These are phyloP conservation scores for Metschnikowia orientalis DNA, from an alignment of 805 yeast species.

Conservation along the genomic window DNA sequence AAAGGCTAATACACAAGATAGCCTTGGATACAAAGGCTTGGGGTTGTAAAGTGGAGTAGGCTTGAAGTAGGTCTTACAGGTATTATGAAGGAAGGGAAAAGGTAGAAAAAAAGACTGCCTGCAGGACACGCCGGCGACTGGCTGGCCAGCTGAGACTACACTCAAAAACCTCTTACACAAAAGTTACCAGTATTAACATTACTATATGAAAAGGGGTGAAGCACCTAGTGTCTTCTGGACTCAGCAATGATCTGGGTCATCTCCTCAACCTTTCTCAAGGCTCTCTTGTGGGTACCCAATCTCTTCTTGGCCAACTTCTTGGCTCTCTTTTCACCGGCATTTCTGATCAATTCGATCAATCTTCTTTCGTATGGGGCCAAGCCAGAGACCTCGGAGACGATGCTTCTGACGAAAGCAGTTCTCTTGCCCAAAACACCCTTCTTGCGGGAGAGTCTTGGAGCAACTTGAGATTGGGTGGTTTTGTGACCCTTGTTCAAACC, in stretches of 20 bases:
- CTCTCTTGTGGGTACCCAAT: constrained; percentile 99
- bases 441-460: constrained; percentile 79
- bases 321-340: constrained; percentile 99
- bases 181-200: too few relatives aligned
- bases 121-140: too few relatives aligned
- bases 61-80: too few relatives aligned
- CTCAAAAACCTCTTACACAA: too few relatives aligned
- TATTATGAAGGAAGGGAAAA: too few relatives aligned
- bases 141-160: too few relatives aligned
- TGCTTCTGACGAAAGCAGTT: constrained; percentile 90
- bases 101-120: too few relatives aligned
- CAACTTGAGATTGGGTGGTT: constrained; percentile 76
- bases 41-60: too few relatives aligned
- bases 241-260: constrained; percentile 94
- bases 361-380: constrained; percentile 99
- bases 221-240: constrained; percentile 90
- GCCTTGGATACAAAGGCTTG: too few relatives aligned
- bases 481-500: constrained; percentile 99
- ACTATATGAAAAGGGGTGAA: too few relatives aligned
- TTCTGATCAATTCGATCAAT: constrained; percentile 98
- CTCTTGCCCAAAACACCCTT: constrained; percentile 96
- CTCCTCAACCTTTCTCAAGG: constrained; percentile 99
- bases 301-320: constrained; percentile 99
- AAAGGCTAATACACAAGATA: too few relatives aligned
- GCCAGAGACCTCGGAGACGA: constrained; percentile 96